phyloP scores from a whole-genome alignment of 2,329 filamentous ascomycete genomes.

The Stemphylium beticola region DNA sequence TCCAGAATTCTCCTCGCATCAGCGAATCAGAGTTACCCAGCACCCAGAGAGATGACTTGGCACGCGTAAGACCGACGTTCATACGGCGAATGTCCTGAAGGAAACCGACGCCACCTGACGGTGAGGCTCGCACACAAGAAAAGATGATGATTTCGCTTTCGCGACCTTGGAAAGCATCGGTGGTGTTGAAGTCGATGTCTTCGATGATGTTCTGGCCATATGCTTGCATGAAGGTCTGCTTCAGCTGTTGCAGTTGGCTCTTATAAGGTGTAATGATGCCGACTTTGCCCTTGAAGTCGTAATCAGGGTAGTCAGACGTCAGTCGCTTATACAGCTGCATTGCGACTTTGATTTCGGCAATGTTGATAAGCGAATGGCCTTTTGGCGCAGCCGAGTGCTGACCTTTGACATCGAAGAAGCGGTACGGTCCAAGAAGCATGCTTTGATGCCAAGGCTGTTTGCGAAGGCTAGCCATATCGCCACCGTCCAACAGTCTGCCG shows the following conservation, averaged over 20 bases:
- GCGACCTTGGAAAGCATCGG: conserved; percentile 95
- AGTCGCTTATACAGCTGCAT: conserved; percentile 84
- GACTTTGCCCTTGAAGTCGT: conserved; percentile 80
- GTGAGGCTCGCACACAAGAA: conserved; percentile 92
- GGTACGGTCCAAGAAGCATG: conserved; percentile 83
- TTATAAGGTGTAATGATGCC: conserved; percentile 99
- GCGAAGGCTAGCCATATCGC: conserved; percentile 78
- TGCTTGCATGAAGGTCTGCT: conserved; percentile 70
- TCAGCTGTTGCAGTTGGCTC: conserved; percentile 83
- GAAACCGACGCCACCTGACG: conserved; percentile 96
- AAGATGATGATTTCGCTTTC: conserved; percentile 99
- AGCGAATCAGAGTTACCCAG: conserved; percentile 89
- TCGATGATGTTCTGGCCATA: conserved; percentile 79
- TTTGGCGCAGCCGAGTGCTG: conserved; percentile 79
- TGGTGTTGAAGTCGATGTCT: conserved; percentile 95
- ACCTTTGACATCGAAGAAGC: conserved; percentile 96
- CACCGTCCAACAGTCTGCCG: conserved; percentile 81
- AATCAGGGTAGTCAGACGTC: conserved; percentile 69
- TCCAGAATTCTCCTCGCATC: conserved; percentile 89
- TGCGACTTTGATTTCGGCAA: conserved; percentile 84
- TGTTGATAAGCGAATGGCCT: conserved; percentile 89
- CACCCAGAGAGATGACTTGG: conserved; percentile 96
- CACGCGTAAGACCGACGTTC: conserved; percentile 97
- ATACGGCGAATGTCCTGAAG: conserved; percentile 97
- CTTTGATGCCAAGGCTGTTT: conserved; percentile 84